Base-by-base conservation (phyloP, 495 filamentous ascomycete species). In the Penicillium pancosmium region DNA sequence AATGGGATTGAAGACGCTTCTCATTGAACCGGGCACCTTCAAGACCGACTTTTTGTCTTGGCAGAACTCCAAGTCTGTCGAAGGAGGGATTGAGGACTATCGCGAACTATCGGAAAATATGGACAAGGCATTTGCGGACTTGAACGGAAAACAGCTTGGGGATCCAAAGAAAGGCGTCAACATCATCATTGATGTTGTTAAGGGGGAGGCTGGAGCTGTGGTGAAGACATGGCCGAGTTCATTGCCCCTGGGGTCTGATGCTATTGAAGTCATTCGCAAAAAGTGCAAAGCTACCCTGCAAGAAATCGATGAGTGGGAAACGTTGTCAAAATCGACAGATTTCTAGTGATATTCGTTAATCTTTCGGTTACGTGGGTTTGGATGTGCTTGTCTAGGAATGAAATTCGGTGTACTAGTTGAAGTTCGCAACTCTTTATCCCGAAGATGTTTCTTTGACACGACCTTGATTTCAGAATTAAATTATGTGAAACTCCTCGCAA, bases 1-100 rank as follows among this genome's bases (percentile, higher is more conserved):
- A 0, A 25, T 66, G 8, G 66, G 63, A 4, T 60, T 69, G 31
- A 59, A 48, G 11, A 59, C 59, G 2, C 63, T 61, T 10, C 47
- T 69, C 2, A 40, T 62, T 12, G 66, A 59, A 10, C 59, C 5
- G 5, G 83, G 83, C 2, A 74, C 73, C 49, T 84, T 85, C 57
- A 71, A 80, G 16, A 84, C 80, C 0, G 66, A 68, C 18, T 67
- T 85, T 18, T 57, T 69, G 25, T 33, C 27, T 11, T 4, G 23
- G 27, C 21, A 15, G 8, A 64, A 52, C 35, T 27, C 41, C 41
- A 44, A 44, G 16, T 16, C 15, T 16, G 41, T 44, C 13, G 15
- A 16, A 25, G 43, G 52, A 18, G 31, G n/a, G 27, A 63, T 59
- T 25, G 48, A 40, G 3, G 56, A 63, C 33, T 63, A 63, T 27